Conservation (phyloP, 371 early-diverging fungal species). For the Mucor mucedo region DNA sequence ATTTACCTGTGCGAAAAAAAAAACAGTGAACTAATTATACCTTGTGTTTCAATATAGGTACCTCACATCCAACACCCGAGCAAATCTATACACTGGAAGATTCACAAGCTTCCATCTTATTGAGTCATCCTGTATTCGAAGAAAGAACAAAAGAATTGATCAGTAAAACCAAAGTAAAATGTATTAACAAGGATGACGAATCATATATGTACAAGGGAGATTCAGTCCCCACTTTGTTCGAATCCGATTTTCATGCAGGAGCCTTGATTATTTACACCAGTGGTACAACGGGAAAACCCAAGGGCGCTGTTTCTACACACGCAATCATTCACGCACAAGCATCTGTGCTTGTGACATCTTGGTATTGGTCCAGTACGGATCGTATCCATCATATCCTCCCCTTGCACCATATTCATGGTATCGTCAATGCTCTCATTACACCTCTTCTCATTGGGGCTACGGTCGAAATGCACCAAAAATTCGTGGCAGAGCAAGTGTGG, state of each 20-base stretch:
- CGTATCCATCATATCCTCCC: conserved; percentile 81
- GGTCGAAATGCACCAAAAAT: conserved; percentile 75
- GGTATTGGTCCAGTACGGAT: conserved; percentile 74
- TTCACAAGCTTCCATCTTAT: conserved; percentile 54
- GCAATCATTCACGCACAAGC: conserved; percentile 70
- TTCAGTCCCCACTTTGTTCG: conserved; percentile 19
- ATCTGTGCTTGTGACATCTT: conserved; percentile 68
- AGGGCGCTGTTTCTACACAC: conserved; percentile 82
- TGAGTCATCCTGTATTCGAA: conserved; percentile 48
- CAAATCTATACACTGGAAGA: conserved; percentile 67
- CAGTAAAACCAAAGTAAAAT: conserved; percentile 16
- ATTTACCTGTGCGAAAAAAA: background rate
- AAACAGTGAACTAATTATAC: background rate
- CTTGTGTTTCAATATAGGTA: conserved; percentile 34
- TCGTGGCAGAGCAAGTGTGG: conserved; percentile 71
- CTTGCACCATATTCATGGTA: conserved; percentile 84
- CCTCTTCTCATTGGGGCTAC: conserved; percentile 75
- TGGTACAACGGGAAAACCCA: conserved; percentile 80
- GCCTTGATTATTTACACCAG: conserved; percentile 86
- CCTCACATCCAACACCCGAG: conserved; percentile 70
- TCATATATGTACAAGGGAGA: background rate
- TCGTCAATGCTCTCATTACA: conserved; percentile 68
- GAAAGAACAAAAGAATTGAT: conserved; percentile 32
- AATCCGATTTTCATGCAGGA: conserved; percentile 41
- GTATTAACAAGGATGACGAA: conserved; percentile 4